Conservation (phyloP, 768 basidiomycete species). For the Xerocomus potaroensis region DNA sequence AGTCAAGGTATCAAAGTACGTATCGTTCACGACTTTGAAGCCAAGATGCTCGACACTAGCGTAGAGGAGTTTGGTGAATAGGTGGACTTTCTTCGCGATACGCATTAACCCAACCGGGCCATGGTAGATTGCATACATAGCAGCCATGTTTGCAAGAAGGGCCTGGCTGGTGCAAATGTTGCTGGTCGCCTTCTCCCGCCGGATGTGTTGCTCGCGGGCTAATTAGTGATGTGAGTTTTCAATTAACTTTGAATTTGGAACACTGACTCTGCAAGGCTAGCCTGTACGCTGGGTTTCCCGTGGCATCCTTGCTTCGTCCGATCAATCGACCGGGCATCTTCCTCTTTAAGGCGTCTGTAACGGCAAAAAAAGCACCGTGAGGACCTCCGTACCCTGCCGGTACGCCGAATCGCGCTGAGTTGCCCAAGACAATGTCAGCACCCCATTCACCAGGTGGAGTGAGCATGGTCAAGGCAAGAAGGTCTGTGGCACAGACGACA, state of each 20-base stretch:
- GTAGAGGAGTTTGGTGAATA: conserved; percentile 75
- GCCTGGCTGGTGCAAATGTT: conserved; percentile 99
- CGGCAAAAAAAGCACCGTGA: conserved; percentile 96
- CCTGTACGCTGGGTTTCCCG: conserved; percentile 86
- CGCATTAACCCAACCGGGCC: conserved; percentile 80
- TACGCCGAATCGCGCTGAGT: conserved; percentile 95
- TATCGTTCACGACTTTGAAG: conserved; percentile 62
- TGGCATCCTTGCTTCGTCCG: conserved; percentile 80
- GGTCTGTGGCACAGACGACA: conserved; percentile 84
- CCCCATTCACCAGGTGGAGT: conserved; percentile 99
- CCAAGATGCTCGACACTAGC: conserved; percentile 65
- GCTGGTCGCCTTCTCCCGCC: conserved; percentile 96
- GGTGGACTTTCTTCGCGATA: conserved; percentile 90
- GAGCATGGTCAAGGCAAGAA: conserved; percentile 87
- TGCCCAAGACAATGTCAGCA: conserved; percentile 92
- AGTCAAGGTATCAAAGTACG: conserved; percentile 90
- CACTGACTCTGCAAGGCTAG: conserved; percentile 88
- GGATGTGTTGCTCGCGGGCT: conserved; percentile 97
- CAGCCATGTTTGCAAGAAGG: conserved; percentile 97
- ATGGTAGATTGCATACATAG: conserved; percentile 98
- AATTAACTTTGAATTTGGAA: background rate
- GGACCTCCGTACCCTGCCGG: conserved; percentile 97
- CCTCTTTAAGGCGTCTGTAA: conserved; percentile 85
- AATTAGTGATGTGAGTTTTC: conserved; percentile 7
- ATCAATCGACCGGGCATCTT: conserved; percentile 99